Evolutionary conservation across 352 stramenopile species (phyloP), one percentile per base, ranked within the genome.

Genomic region (Phytophthora nicotianae): DNA sequence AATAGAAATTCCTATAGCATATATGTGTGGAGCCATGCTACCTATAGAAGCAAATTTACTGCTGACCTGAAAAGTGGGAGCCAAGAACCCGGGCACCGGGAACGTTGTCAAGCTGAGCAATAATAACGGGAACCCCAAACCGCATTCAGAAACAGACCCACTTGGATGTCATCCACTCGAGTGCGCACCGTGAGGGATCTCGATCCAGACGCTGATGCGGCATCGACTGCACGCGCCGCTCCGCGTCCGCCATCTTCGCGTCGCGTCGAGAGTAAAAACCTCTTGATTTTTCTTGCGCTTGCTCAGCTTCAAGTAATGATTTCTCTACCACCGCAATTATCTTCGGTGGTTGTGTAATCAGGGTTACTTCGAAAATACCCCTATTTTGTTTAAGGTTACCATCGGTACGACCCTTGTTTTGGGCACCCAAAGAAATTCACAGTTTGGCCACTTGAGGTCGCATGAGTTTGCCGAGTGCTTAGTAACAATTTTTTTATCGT

Each of bases 71-170:
- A 84, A 74, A 0, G 77, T 72, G 13, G 79, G 80, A 7, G 78
- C 55, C 55, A 81, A 73, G 52, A 76, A 87, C 0, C 81, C 81
- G 5, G 81, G 81, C 53, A 88, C 70, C 14, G 81, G 81, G 52
- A 90, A 90, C 47, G 77, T 89, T 52, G 81, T 90, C 47, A 90
- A 75, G 3, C 81, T 89, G 63, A 47, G 29, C 17, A 41, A 43
- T n/a, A 37, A 54, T 32, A 26, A 23, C 17, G 29, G n/a, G 50
- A 32, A 50, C n/a, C 29, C 37, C 7, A 27, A 21, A n/a, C 17
- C 17, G 32, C 29, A 54, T 43, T 41, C 21, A 52, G 26, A 41
- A 41, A 38, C 21, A 38, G 17, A 13, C 24, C 16, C 4, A 21
- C 37, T 13, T 16, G 6, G 1, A 23, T 35, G 19, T 50, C 20